These are phyloP conservation scores for Leishmania guyanensis DNA, from an alignment of 208 protist species.

Conservation along the genomic window DNA sequence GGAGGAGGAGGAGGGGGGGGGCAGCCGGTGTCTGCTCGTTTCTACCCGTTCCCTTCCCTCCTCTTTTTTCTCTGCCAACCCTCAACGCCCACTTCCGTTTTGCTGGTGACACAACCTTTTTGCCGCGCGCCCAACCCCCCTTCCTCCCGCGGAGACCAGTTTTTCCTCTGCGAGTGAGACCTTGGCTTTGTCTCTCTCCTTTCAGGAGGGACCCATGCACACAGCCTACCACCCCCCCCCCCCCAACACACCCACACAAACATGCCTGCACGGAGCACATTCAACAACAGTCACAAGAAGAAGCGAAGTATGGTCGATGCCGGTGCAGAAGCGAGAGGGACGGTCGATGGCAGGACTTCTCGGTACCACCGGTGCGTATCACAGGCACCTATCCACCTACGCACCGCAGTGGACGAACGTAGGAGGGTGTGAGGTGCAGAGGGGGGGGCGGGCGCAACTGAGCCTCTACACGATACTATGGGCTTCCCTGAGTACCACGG, in stretches of 20 bases:
- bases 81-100: neutral
- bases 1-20: neutral
- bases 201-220: no score
- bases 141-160: neutral
- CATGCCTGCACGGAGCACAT: neutral
- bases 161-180: neutral
- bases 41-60: neutral
- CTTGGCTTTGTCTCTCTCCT: neutral
- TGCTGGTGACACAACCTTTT: neutral
- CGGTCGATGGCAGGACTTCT: neutral
- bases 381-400: neutral
- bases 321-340: neutral
- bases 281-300: neutral
- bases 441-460: neutral
- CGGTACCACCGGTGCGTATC: neutral
- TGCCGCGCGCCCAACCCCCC: neutral
- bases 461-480: neutral
- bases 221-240: neutral
- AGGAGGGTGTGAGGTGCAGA: neutral
- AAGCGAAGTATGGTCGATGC: neutral
- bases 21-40: neutral
- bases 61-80: neutral
- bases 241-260: neutral
- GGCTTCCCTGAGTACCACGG: neutral
- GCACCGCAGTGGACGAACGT: neutral